phyloP scores from a whole-genome alignment of 495 filamentous ascomycete species.

The Cetradonia linearis region DNA sequence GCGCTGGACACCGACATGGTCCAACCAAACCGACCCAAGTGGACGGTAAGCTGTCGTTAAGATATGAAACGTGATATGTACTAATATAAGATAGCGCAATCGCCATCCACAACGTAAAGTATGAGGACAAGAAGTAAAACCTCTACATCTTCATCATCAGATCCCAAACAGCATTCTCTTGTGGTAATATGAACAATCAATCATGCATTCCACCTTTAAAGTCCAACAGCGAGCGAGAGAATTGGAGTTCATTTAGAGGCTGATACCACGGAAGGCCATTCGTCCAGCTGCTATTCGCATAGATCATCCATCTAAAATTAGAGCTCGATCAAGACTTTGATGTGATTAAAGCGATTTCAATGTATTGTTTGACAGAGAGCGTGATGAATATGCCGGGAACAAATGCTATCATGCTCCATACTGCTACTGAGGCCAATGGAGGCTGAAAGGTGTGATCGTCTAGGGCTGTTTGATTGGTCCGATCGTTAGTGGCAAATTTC shows the following conservation, averaged over 20 bases:
- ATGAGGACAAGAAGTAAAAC: slow-evolving; percentile 34
- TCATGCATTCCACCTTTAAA: neutral
- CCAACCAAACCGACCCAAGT: slow-evolving; percentile 87
- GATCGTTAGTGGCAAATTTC: neutral
- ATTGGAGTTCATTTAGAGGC: no score
- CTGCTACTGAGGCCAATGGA: no score
- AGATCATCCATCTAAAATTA: no score
- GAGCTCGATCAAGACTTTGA: no score
- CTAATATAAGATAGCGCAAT: slow-evolving; percentile 48
- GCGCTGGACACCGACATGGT: slow-evolving; percentile 98
- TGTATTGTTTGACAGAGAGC: no score
- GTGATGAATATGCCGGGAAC: no score
- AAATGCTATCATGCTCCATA: no score
- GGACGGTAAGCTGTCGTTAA: slow-evolving; percentile 55
- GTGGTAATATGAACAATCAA: neutral
- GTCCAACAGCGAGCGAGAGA: neutral
- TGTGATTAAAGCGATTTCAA: no score
- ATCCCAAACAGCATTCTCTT: neutral
- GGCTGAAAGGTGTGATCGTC: neutral
- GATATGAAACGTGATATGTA: neutral
- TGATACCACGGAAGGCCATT: no score
- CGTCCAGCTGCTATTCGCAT: no score
- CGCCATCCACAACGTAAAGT: slow-evolving; percentile 58
- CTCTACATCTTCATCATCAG: neutral
- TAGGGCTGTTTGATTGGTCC: neutral